Base-by-base conservation (phyloP, 495 filamentous ascomycete species). In the Rostrohypoxylon terebratum region DNA sequence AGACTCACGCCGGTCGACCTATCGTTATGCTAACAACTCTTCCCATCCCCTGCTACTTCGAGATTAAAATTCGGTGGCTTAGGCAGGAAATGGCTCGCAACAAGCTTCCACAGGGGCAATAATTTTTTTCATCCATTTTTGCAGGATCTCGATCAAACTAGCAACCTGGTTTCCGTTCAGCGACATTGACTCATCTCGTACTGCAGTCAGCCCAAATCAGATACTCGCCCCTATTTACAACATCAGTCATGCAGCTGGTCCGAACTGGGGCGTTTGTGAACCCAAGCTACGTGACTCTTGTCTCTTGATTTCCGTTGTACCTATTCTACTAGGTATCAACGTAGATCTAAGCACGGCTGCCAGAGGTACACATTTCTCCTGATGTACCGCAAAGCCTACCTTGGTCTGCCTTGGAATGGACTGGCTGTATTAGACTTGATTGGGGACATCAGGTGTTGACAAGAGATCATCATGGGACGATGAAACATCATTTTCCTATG, bases 231-330 rank as follows among this genome's bases (percentile, higher is more conserved):
- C 40, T 36, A 18, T 20, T 23, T 62, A 36, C 45, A 44, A 33
- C 31, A 57, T 28, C 11, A 18, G 42, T 38, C n/a, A 51, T 38
- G 40, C 34, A 59, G 54, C 73, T 64, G 11, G 73, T 73, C 42
- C 69, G 16, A 75, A 81, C 48, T 86, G 3, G 86, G 86, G 74
- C 87, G 84, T 66, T 87, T 67, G 86, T 68, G 63, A 85, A 86
- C 14, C 81, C 81, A 10, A 87, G 40, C 66, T 83, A 77, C 10
- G 79, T 79, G 34, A 86, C 76, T 0, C 75, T 71, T 25, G 84
- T 83, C 9, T 82, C 83, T 69, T 59, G 16, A 25, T 11, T 33
- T 75, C 61, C 78, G 78, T 69, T 81, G 67, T 50, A 85, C 72
- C 69, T 84, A 83, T 59, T 83, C 76, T 9, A 86, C 82, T 7